Evolutionary conservation across 1,284 basidiomycete genomes (phyloP).

Genomic region (Pseudozyma flocculosa): DNA sequence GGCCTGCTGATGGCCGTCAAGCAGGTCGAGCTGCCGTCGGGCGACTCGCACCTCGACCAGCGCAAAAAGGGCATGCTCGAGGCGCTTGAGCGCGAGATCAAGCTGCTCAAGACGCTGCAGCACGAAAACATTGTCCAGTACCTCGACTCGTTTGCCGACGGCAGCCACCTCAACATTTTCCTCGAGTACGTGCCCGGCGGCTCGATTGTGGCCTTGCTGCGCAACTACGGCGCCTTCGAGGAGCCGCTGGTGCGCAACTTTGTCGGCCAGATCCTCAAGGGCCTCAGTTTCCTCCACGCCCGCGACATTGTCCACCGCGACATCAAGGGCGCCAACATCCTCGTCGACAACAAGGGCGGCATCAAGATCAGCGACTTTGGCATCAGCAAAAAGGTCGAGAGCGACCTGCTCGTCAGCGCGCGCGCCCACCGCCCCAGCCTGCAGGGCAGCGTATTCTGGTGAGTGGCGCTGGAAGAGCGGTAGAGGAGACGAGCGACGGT

Average conservation of each 20-base stretch:
- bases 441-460: conserved; percentile 92
- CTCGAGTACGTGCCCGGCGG: conserved; percentile 98
- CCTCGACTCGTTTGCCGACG: conserved; percentile 61
- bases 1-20: conserved; percentile 98
- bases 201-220: conserved; percentile 85
- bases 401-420: conserved; percentile 60
- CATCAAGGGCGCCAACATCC: conserved; percentile 96
- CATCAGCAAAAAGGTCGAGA: conserved; percentile 96
- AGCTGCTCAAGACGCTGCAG: conserved; percentile 87
- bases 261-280: conserved; percentile 87
- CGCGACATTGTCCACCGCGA: conserved; percentile 96
- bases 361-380: conserved; percentile 99
- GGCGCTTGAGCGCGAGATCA: conserved; percentile 93
- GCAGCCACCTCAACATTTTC: conserved; percentile 85
- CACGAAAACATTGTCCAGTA: conserved; percentile 99
- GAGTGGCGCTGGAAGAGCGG: not conserved
- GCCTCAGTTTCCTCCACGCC: conserved; percentile 88
- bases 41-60: conserved; percentile 83
- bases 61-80: conserved; percentile 92
- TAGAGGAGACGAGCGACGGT: not conserved
- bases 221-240: conserved; percentile 95
- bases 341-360: conserved; percentile 97
- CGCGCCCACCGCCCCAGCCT: conserved; percentile 77
- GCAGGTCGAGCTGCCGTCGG: conserved; percentile 91
- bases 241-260: conserved; percentile 92